These are phyloP conservation scores for Leccinum sublutescens DNA, from an alignment of 768 basidiomycete species.

Conservation along the genomic window DNA sequence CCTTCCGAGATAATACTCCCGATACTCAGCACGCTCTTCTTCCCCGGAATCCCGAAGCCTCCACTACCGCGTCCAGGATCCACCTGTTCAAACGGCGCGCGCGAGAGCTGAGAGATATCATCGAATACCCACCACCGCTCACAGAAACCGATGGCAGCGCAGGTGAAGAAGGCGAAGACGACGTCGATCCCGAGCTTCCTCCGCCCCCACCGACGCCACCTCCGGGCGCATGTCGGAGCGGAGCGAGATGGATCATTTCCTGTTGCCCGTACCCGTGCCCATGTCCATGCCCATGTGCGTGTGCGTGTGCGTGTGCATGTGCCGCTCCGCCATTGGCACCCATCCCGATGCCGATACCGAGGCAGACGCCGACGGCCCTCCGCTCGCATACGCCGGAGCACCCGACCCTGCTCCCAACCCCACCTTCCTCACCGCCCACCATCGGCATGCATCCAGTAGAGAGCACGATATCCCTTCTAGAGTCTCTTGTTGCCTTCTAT, in stretches of 20 bases:
- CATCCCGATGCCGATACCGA: no score
- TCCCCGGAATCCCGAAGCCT: slow-evolving; percentile 29
- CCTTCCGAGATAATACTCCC: slow-evolving; percentile 66
- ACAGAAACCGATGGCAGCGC: slow-evolving; percentile 19
- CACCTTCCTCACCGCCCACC: slow-evolving; percentile 33
- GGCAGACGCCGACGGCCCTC: no score
- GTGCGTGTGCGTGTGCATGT: no score
- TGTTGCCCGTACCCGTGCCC: no score
- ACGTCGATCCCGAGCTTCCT: slow-evolving; percentile 19
- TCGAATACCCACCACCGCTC: slow-evolving; percentile 22
- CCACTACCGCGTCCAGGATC: slow-evolving; percentile 21
- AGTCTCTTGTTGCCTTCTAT: slow-evolving; percentile 65
- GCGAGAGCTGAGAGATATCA: slow-evolving; percentile 31
- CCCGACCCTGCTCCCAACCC: slow-evolving; percentile 30
- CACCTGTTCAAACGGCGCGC: slow-evolving; percentile 31
- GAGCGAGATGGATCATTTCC: no score
- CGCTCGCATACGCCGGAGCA: no score
- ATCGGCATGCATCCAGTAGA: slow-evolving; percentile 37
- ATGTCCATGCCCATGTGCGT: no score
- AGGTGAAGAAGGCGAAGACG: slow-evolving; percentile 31
- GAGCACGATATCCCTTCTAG: slow-evolving; percentile 57
- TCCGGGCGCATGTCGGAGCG: slow-evolving; percentile 8
- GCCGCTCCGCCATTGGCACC: no score
- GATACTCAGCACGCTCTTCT: slow-evolving; percentile 69
- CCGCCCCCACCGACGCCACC: neutral